Conservation (phyloP, 2,329 filamentous ascomycete genomes). For the Hypoxylon sp. region DNA sequence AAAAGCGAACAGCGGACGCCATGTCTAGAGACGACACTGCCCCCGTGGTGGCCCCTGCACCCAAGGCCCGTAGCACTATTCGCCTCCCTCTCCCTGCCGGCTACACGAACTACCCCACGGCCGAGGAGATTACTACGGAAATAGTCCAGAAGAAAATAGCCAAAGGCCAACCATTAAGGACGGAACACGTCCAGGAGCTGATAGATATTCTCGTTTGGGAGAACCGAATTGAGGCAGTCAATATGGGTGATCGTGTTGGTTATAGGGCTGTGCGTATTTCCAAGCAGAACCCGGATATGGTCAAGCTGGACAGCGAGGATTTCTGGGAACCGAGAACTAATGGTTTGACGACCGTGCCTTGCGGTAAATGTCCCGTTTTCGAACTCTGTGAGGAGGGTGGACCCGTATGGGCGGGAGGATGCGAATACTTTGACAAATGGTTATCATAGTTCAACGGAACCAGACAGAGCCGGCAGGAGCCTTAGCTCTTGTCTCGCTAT, state of each 20-base stretch:
- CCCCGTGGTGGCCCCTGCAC: conserved; percentile 39
- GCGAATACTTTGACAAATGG: conserved; percentile 93
- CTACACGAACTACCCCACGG: conserved; percentile 84
- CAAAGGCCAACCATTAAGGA: conserved; percentile 77
- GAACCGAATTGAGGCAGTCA: conserved; percentile 80
- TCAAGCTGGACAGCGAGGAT: conserved; percentile 51
- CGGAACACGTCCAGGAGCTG: conserved; percentile 86
- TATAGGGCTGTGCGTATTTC: conserved; percentile 68
- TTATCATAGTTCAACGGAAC: conserved; percentile 61
- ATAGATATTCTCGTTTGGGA: conserved; percentile 92
- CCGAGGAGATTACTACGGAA: conserved; percentile 80
- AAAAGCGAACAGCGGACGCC: conserved; percentile 67
- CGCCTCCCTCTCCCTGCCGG: conserved; percentile 72
- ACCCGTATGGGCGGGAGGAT: conserved; percentile 89
- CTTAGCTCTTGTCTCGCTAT: neutral
- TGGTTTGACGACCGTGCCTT: conserved; percentile 89
- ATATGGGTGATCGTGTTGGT: conserved; percentile 63
- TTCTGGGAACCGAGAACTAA: conserved; percentile 68
- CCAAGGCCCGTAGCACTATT: conserved; percentile 54
- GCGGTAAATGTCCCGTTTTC: conserved; percentile 92
- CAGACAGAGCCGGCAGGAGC: neutral
- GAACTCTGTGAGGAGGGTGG: conserved; percentile 92
- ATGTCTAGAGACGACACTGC: conserved; percentile 58
- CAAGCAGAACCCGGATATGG: conserved; percentile 56
- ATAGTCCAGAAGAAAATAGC: conserved; percentile 79